These are phyloP conservation scores for Penicillium herquei DNA, from an alignment of 495 filamentous ascomycete genomes.

Conservation along the genomic window DNA sequence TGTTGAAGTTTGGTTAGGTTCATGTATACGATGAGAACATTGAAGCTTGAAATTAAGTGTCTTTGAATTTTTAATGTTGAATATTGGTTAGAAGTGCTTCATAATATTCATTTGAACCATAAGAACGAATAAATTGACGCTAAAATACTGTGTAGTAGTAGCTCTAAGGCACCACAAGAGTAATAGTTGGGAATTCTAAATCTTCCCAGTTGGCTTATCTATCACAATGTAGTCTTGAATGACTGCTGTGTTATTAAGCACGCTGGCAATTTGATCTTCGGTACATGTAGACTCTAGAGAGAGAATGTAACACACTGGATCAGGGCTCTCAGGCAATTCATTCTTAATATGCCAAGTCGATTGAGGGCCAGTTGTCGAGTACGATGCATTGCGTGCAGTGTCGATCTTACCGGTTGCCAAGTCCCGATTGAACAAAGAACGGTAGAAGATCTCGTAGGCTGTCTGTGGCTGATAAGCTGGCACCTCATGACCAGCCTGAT, in stretches of 20 bases:
- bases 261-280: slow-evolving; percentile 44
- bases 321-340: slow-evolving; percentile 35
- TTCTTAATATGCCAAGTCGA: slow-evolving; percentile 55
- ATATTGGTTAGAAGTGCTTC: too few species aligned
- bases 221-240: slow-evolving; percentile 52
- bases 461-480: slow-evolving; percentile 59
- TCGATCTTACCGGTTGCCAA: slow-evolving; percentile 53
- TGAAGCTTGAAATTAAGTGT: too few species aligned
- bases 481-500: slow-evolving; percentile 60
- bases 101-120: too few species aligned
- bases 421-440: slow-evolving; percentile 52
- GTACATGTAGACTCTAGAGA: slow-evolving; percentile 41
- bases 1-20: too few species aligned
- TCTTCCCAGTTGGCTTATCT: not conserved
- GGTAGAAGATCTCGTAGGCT: slow-evolving; percentile 54
- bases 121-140: too few species aligned
- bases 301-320: slow-evolving; percentile 47
- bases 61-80: too few species aligned
- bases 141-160: too few species aligned
- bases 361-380: slow-evolving; percentile 48
- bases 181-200: not conserved
- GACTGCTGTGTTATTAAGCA: slow-evolving; percentile 46
- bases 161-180: too few species aligned
- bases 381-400: slow-evolving; percentile 37
- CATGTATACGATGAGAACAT: too few species aligned